Conservation (phyloP, 208 protist species). For the Wallacemonas sp. region DNA sequence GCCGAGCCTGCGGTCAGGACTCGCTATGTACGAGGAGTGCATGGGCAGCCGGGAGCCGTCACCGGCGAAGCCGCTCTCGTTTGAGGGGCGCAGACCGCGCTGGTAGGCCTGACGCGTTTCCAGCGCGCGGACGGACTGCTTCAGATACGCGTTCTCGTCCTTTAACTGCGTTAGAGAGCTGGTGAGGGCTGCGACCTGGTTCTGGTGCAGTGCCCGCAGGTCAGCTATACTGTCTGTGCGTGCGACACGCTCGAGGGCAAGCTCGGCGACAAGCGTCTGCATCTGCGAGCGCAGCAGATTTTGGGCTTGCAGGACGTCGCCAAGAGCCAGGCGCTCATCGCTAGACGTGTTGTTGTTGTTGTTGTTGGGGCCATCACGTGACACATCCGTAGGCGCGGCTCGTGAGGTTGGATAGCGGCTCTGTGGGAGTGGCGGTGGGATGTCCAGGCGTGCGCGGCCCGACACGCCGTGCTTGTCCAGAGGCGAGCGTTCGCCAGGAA, state of each 20-base stretch:
- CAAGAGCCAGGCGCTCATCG: not conserved
- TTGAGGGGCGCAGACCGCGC: not conserved
- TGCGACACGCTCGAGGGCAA: constrained; percentile 75
- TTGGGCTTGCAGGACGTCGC: not conserved
- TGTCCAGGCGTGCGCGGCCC: constrained; percentile 13
- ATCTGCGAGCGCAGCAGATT: constrained; percentile 46
- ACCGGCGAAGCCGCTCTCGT: not conserved
- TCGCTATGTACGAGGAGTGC: not conserved
- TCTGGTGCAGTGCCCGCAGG: constrained; percentile 33
- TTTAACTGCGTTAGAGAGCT: constrained; percentile 56
- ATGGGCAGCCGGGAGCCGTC: not conserved
- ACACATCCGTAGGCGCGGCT: not conserved
- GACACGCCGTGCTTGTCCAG: not conserved
- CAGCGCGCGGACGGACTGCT: constrained; percentile 49
- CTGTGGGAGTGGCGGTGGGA: constrained; percentile 38
- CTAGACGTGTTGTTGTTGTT: no score
- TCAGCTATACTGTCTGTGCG: constrained; percentile 60
- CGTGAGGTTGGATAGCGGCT: constrained; percentile 23
- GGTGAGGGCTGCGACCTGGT: constrained; percentile 54
- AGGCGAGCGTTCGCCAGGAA: constrained; percentile 5
- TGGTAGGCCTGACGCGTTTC: constrained; percentile 41
- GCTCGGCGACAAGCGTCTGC: constrained; percentile 51
- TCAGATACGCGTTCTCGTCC: constrained; percentile 59
- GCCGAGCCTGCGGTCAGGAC: not conserved
- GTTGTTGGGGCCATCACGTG: no score